These are phyloP conservation scores for Pythium coloratum DNA, from an alignment of 352 stramenopile genomes.

Conservation along the genomic window DNA sequence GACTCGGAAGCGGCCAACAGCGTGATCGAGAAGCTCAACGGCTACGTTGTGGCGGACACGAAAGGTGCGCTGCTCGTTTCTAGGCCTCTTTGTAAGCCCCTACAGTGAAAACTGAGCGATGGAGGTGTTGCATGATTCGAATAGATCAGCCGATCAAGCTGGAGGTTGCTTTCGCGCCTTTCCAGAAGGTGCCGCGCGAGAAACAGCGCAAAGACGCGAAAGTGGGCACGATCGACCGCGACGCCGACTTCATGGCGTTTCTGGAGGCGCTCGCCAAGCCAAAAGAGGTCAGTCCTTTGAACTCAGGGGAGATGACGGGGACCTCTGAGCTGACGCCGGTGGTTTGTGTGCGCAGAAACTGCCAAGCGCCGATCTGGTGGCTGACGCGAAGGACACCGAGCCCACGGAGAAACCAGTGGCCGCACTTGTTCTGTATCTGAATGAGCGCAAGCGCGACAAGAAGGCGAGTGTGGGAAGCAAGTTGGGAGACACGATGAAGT, in stretches of 20 bases:
- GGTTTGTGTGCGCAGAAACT: constrained; percentile 48
- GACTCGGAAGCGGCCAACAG: constrained; percentile 46
- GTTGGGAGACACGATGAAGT: background rate
- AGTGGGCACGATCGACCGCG: constrained; percentile 65
- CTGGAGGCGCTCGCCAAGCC: constrained; percentile 67
- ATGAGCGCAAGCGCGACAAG: constrained; percentile 79
- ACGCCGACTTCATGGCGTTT: constrained; percentile 74
- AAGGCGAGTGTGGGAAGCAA: constrained; percentile 5
- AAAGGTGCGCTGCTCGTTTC: constrained; percentile 31
- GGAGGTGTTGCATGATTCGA: constrained; percentile 7
- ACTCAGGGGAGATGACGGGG: background rate
- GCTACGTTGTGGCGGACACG: constrained; percentile 34
- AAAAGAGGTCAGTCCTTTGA: constrained; percentile 45
- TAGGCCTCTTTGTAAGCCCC: background rate
- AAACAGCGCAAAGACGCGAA: constrained; percentile 83
- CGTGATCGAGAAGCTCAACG: constrained; percentile 57
- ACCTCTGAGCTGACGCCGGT: background rate
- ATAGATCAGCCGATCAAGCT: constrained; percentile 27
- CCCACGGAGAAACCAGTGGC: constrained; percentile 65
- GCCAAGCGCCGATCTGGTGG: constrained; percentile 58
- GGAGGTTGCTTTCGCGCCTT: constrained; percentile 73
- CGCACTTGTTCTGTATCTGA: constrained; percentile 81
- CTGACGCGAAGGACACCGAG: constrained; percentile 54
- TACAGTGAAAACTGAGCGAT: background rate
- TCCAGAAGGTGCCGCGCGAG: constrained; percentile 79